Evolutionary conservation across 1,284 basidiomycete genomes (phyloP).

Genomic region (Baeospora myosura): DNA sequence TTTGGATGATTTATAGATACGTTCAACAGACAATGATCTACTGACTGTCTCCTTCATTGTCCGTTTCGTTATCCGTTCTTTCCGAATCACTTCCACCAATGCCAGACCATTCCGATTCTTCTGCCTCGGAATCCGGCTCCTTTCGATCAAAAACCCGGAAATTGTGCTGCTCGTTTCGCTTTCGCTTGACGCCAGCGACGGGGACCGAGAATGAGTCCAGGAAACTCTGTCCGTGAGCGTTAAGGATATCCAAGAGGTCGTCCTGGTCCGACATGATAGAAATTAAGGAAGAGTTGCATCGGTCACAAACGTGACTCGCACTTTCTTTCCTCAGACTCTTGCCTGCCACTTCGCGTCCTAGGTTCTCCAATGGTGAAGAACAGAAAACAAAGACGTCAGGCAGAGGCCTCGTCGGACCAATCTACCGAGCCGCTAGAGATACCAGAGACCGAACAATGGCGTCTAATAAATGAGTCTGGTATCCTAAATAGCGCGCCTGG

Average conservation of each 20-base stretch:
- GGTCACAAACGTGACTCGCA: conserved; percentile 1
- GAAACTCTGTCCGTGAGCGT: conserved; percentile 61
- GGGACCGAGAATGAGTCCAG: conserved; percentile 41
- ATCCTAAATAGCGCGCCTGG: conserved; percentile 42
- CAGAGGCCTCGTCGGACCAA: neutral
- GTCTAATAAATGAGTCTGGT: conserved; percentile 61
- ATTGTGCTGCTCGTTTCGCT: conserved; percentile 13
- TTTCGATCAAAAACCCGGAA: no score
- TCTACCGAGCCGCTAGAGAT: conserved; percentile 34
- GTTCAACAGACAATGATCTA: neutral
- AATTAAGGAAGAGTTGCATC: neutral
- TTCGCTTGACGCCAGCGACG: conserved; percentile 19
- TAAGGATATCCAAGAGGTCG: conserved; percentile 47
- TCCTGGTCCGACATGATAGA: conserved; percentile 18
- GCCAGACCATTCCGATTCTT: conserved; percentile 26
- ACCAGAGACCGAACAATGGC: conserved; percentile 69
- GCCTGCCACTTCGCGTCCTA: conserved; percentile 1
- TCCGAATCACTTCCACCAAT: conserved; percentile 17
- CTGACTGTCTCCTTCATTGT: conserved; percentile 11
- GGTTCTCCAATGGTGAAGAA: neutral
- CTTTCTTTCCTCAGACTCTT: neutral
- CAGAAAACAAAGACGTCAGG: neutral
- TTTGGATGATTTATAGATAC: neutral
- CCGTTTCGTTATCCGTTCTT: conserved; percentile 6
- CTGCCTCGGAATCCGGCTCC: neutral